Evolutionary conservation across 371 early-diverging fungal species (phyloP), one percentile per base, ranked within the genome.

Genomic region (Blastocladiella emersonii): DNA sequence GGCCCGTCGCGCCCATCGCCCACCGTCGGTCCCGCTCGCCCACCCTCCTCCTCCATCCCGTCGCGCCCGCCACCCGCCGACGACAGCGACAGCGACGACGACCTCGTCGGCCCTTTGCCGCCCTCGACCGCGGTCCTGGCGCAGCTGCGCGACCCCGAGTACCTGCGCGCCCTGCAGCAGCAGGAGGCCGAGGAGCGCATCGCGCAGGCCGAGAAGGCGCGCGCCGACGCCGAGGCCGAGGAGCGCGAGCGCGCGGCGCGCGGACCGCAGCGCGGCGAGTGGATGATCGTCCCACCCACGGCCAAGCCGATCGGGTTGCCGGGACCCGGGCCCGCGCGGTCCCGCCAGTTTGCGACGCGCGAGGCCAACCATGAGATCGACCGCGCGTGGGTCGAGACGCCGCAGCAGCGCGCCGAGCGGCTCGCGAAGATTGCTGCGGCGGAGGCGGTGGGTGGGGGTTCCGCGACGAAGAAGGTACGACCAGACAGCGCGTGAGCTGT

Each of bases 261-360:
- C 2, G 51, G 30, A 3, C 51, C 51, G 51, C 51, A 51, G 51
- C 51, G 51, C 30, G 51, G 51, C 51, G 51, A 51, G 51, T 51
- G 51, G 51, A 51, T 51, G 51, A 7, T 51, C 30, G 51, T 51
- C 30, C 51, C 51, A 0, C 51, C 51, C 8, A 27, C 51, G 30
- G 51, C 51, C 10, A 7, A 27, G 51, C 51, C 51, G 8, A 27
- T 44, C 10, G 45, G 45, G 3, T 44, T 44, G 23, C 45, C 30
- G 51, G 51, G 12, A 7, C 30, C 13, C 13, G 15, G 30, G 19
- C 19, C 23, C 6, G 21, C 21, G 45, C 19, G n/a, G 45, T 45
- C 45, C 1, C 45, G 45, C 23, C 12, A 13, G 45, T 45, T 45
- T n/a, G n/a, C 19, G 23, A 23, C 15, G n/a, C 45, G 45, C 23